A percentile compares a stretch with the other conserved stretches of the same genome.
These are phyloP conservation scores for Lachnellula willkommii DNA, from an alignment of 2,329 filamentous ascomycete species.

Conservation along the genomic window DNA sequence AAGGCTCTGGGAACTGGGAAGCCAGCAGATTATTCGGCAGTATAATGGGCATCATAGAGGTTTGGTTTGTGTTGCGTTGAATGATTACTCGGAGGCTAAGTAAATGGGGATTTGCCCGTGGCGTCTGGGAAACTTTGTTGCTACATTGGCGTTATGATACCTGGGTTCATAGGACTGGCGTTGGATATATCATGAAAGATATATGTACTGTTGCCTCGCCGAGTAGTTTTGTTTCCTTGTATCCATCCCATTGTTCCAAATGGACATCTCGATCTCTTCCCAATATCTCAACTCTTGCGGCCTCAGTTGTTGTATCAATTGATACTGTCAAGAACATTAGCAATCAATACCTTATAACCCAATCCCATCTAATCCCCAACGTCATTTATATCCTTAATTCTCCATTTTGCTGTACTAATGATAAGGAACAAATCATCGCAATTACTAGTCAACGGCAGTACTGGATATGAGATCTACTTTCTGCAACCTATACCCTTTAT, in stretches of 20 bases:
- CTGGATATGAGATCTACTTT: too few species aligned
- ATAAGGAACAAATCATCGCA: too few species aligned
- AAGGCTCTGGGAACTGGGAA: constrained; percentile 64
- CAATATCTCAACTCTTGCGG: too few species aligned
- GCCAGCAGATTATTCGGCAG: constrained; percentile 65
- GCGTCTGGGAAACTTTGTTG: background rate
- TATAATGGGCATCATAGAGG: constrained; percentile 73
- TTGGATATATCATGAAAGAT: background rate
- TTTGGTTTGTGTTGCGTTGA: constrained; percentile 62
- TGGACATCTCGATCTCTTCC: background rate
- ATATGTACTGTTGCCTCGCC: background rate
- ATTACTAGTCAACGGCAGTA: too few species aligned
- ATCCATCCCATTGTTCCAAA: background rate
- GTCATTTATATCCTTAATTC: too few species aligned
- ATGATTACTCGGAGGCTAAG: constrained; percentile 47
- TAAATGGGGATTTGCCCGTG: constrained; percentile 1
- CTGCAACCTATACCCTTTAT: too few species aligned
- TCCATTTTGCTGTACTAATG: too few species aligned
- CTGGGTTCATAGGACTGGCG: background rate
- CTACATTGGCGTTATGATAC: background rate
- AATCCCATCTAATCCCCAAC: too few species aligned
- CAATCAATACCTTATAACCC: too few species aligned
- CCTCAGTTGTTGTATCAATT: too few species aligned
- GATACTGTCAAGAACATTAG: too few species aligned
- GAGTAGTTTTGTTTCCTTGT: background rate